Base-by-base conservation (phyloP, 2,329 filamentous ascomycete species). In the Pyricularia grisea region DNA sequence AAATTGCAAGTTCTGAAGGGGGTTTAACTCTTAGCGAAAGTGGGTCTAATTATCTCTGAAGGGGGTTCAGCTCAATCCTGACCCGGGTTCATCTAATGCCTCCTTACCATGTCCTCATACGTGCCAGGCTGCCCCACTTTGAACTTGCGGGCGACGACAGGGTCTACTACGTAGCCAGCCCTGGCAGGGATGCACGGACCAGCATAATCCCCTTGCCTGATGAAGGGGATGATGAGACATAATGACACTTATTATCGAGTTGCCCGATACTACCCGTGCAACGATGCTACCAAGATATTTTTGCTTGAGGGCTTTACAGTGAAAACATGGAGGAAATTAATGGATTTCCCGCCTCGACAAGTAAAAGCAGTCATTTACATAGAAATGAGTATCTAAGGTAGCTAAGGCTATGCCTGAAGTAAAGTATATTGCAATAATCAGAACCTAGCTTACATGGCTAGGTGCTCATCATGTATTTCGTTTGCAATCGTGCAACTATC, bases 401-500 rank as follows among this genome's bases (percentile, higher is more conserved):
- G 17, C 42, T 50, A 50, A 7, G 42, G 42, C 42, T 50, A 50
- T n/a, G 42, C n/a, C 42, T 50, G 42, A 50, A 7, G 14, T 36
- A 12, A 33, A 42, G 36, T 42, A 42, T 14, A 6, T 7, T n/a
- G 12, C 6, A 50, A 17, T 50, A 20, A 50, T n/a, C 42, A 50
- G 42, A 50, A n/a, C 42, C 42, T 50, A 11, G 6, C 17, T 2
- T 50, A 17, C 42, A 50, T 20, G 61, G 25, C 23, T n/a, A n/a
- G n/a, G n/a, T 20, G 33, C 33, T 65, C 27, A 68, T 71, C 70
- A 71, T 66, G 36, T 55, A 31, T 68, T 68, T 70, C 71, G 68
- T 66, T 70, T 72, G 68, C 71, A 50, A 68, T 67, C 68, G 61
- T 55, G 67, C 50, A 23, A 33, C 65, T n/a, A 50, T 30, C 27